Evolutionary conservation across 805 yeast genomes (phyloP).

Genomic region (Candida rishiriensis): DNA sequence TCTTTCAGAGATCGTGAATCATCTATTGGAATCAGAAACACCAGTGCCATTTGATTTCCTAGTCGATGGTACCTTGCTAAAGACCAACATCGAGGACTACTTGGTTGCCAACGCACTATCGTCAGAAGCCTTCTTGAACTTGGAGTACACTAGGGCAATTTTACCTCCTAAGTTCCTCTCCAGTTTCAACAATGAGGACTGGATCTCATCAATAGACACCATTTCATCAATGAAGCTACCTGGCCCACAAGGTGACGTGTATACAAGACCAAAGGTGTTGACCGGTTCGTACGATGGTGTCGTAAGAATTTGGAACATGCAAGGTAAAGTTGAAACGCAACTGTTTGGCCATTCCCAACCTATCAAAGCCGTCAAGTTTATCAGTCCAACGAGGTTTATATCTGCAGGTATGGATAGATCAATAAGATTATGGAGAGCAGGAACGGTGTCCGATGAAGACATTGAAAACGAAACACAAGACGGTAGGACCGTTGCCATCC

Average conservation of each 20-base stretch:
- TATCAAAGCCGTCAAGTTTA: constrained; percentile 76
- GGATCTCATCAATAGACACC: constrained; percentile 79
- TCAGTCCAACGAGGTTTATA: constrained; percentile 68
- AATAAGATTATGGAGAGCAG: constrained; percentile 81
- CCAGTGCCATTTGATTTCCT: constrained; percentile 92
- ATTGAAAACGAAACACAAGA: constrained; percentile 40
- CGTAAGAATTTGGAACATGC: constrained; percentile 80
- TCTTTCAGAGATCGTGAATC: constrained; percentile 91
- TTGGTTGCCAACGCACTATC: constrained; percentile 73
- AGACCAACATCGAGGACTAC: constrained; percentile 77
- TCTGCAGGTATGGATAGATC: constrained; percentile 88
- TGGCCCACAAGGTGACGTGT: constrained; percentile 23
- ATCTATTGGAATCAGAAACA: constrained; percentile 57
- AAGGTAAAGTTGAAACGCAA: constrained; percentile 77
- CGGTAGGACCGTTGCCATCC: constrained; percentile 76
- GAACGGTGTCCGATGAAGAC: constrained; percentile 37
- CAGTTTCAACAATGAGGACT: constrained; percentile 87
- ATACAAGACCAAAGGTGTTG: constrained; percentile 54
- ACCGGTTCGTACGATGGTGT: constrained; percentile 95
- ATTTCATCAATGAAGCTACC: constrained; percentile 29
- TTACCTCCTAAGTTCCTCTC: constrained; percentile 92
- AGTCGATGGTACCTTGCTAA: constrained; percentile 76
- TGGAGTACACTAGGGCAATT: constrained; percentile 90
- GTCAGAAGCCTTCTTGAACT: constrained; percentile 67
- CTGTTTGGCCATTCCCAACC: constrained; percentile 87